phyloP scores from a whole-genome alignment of 1,139 yeast genomes.

The Eremothecium cymbalariae region DNA sequence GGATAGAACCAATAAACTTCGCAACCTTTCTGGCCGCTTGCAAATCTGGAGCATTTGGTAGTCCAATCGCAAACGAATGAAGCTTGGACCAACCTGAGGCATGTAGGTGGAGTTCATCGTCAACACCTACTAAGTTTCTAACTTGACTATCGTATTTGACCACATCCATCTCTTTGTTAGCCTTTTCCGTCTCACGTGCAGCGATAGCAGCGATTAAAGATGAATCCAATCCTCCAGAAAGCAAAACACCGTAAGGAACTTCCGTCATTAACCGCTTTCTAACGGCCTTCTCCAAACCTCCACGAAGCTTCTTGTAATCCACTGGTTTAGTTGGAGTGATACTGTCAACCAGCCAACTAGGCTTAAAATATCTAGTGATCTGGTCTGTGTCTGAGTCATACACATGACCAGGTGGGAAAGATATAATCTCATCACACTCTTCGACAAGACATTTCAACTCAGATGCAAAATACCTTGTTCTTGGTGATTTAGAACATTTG shows the following conservation, averaged over 20 bases:
- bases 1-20: constrained; percentile 86
- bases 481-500: constrained; percentile 58
- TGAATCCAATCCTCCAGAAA: constrained; percentile 96
- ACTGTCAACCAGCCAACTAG: constrained; percentile 86
- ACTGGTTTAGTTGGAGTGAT: constrained; percentile 67
- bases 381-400: constrained; percentile 87
- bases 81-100: constrained; percentile 73
- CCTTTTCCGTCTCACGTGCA: constrained; percentile 86
- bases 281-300: constrained; percentile 82
- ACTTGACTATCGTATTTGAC: constrained; percentile 38
- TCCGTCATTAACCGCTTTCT: constrained; percentile 99
- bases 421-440: constrained; percentile 84
- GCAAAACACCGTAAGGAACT: constrained; percentile 94
- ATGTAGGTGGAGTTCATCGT: constrained; percentile 74
- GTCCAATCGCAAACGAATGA: constrained; percentile 95
- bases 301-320: constrained; percentile 65
- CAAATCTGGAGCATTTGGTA: constrained; percentile 96
- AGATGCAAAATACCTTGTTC: constrained; percentile 80
- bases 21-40: constrained; percentile 96
- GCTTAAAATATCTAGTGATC: constrained; percentile 79
- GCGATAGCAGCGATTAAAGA: constrained; percentile 95
- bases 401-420: constrained; percentile 98
- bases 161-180: constrained; percentile 41
- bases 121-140: constrained; percentile 81
- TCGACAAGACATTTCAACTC: constrained; percentile 90